These are phyloP conservation scores for Mycena belliarum DNA, from an alignment of 768 basidiomycete species.

Conservation along the genomic window DNA sequence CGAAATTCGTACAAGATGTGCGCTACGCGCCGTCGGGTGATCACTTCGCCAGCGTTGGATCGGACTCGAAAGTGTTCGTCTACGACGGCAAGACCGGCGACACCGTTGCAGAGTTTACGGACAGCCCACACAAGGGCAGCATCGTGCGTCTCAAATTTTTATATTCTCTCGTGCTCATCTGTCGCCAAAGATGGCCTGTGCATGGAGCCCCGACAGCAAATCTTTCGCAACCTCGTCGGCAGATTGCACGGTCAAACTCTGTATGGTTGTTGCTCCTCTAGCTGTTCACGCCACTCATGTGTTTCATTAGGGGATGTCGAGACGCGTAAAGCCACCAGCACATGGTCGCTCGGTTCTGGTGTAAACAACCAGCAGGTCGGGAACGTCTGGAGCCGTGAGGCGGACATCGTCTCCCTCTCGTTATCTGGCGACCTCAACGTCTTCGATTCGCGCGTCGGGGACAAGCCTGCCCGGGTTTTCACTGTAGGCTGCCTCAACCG, in stretches of 20 bases:
- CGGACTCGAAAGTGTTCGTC: slow-evolving; percentile 83
- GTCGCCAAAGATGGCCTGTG: slow-evolving; percentile 57
- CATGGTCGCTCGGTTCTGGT: slow-evolving; percentile 76
- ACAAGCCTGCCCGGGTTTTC: slow-evolving; percentile 61
- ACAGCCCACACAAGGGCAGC: slow-evolving; percentile 71
- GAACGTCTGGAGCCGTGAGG: slow-evolving; percentile 75
- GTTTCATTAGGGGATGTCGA: slow-evolving; percentile 75
- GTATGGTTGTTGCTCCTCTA: slow-evolving; percentile 57
- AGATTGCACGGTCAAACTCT: slow-evolving; percentile 86
- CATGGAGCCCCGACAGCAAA: slow-evolving; percentile 81
- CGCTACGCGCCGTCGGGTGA: slow-evolving; percentile 81
- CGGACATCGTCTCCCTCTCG: slow-evolving; percentile 79
- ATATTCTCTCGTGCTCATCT: neutral
- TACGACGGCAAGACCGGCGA: slow-evolving; percentile 93
- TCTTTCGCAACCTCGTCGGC: slow-evolving; percentile 80
- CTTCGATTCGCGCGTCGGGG: slow-evolving; percentile 71
- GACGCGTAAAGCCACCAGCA: slow-evolving; percentile 61
- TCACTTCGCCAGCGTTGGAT: slow-evolving; percentile 85
- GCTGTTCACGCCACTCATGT: neutral
- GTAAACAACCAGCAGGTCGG: slow-evolving; percentile 85
- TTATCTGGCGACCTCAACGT: slow-evolving; percentile 80
- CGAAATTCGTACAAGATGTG: slow-evolving; percentile 91
- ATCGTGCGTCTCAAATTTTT: slow-evolving; percentile 67
- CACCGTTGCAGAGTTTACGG: slow-evolving; percentile 65
- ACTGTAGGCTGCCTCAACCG: slow-evolving; percentile 43